Conservation (phyloP, 2,329 filamentous ascomycete genomes). For the Diplodia corticola region DNA sequence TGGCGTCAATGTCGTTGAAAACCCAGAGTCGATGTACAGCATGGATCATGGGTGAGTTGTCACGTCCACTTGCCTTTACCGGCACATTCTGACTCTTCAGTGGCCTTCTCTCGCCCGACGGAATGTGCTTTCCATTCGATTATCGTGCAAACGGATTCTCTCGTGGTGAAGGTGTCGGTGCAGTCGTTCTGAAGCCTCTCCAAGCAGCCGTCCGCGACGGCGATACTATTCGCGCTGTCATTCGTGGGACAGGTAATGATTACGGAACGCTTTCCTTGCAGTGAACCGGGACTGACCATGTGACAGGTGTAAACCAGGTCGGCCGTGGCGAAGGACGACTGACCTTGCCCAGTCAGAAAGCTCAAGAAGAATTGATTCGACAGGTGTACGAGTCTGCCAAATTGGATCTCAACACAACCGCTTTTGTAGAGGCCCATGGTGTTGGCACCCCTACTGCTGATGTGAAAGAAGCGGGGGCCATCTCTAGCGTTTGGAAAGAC, state of each 20-base stretch:
- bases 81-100: not conserved
- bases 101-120: constrained; percentile 33
- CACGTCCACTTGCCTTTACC: not conserved
- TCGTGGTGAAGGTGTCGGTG: constrained; percentile 62
- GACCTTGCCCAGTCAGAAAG: constrained; percentile 35
- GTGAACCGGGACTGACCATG: constrained; percentile 41
- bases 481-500: constrained; percentile 26
- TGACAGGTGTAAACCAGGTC: constrained; percentile 4
- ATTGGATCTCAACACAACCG: constrained; percentile 32
- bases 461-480: constrained; percentile 36
- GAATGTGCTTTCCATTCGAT: constrained; percentile 45
- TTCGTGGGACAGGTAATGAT: constrained; percentile 44
- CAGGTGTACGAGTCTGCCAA: constrained; percentile 36
- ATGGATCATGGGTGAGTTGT: not conserved
- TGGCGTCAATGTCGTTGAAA: constrained; percentile 30
- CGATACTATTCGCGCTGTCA: constrained; percentile 52
- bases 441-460: constrained; percentile 60
- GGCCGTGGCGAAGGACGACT: constrained; percentile 34
- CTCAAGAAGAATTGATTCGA: constrained; percentile 39
- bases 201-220: constrained; percentile 58
- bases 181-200: constrained; percentile 59
- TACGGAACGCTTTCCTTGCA: constrained; percentile 34
- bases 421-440: constrained; percentile 54
- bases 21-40: constrained; percentile 27
- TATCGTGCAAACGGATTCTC: constrained; percentile 62